Base-by-base conservation (phyloP, 1,284 basidiomycete genomes). In the Chalciporus sp. region DNA sequence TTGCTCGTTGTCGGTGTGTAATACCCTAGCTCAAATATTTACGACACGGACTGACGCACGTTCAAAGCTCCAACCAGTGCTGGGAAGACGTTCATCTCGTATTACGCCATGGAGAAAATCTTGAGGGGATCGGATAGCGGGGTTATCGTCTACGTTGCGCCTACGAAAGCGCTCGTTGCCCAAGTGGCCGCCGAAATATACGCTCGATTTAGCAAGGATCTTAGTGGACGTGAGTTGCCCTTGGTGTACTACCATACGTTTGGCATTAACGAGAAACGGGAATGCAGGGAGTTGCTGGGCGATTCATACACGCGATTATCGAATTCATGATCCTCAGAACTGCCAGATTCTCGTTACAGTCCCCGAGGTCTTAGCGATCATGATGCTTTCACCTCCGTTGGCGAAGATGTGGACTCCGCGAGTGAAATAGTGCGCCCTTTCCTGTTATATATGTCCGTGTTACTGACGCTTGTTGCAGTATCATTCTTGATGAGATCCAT, bases 81-180 rank as follows among this genome's bases (percentile, higher is more conserved):
- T 0, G 85, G 86, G 31, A 90, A 89, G 66, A 89, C 88, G 0
- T 89, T 90, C 64, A 87, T 90, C 42, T 86, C 85, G 3, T 89
- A 78, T 65, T 88, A 88, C 57, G 86, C 86, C 0, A 89, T 89
- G 86, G 86, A 88, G 66, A 79, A 80, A 55, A 72, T 86, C 12
- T 67, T 89, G 6, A 71, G 83, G 51, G 73, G 74, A 29, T 82
- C 83, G 0, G 81, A 88, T 60, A 78, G 86, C 45, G 85, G 83
- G 1, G 76, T 88, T 37, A 63, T 90, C 31, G 81, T 90, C n/a
- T 90, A 89, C 63, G 79, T 89, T 28, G 86, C 88, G 0, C 86
- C 86, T 0, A 88, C 87, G 2, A 89, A 90, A 65, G 86, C 87
- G 0, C 74, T 88, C 2, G 86, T 88, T 49, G 77, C 76, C 44